Conservation (phyloP, 768 basidiomycete genomes). For the Tephrocybe sp. region DNA sequence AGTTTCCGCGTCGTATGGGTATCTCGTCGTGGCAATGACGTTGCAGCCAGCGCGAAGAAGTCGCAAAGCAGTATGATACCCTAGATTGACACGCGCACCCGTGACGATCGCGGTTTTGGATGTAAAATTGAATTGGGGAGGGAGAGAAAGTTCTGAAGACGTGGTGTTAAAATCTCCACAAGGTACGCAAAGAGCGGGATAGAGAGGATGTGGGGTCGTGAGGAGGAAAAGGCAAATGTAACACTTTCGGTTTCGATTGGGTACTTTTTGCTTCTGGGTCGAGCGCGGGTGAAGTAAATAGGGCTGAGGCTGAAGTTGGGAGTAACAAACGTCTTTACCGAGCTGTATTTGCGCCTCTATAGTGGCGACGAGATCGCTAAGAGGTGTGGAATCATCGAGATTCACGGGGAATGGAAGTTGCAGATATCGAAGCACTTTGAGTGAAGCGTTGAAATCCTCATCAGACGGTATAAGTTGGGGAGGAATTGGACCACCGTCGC, state of each 20-base stretch:
- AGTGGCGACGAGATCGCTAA: constrained; percentile 17
- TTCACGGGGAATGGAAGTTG: constrained; percentile 21
- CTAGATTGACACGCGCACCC: constrained; percentile 34
- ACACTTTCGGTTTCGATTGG: constrained; percentile 13
- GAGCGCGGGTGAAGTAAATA: not conserved
- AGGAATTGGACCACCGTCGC: constrained; percentile 13
- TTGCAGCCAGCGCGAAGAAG: constrained; percentile 30
- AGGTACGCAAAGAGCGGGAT: not conserved
- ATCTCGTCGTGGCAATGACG: constrained; percentile 30
- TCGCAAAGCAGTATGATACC: constrained; percentile 29
- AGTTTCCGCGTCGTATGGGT: constrained; percentile 31
- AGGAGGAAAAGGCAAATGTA: constrained; percentile 28
- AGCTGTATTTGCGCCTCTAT: constrained; percentile 22
- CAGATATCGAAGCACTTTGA: constrained; percentile 27
- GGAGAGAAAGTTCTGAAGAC: constrained; percentile 26
- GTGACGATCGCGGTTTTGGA: constrained; percentile 31
- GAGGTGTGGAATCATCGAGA: constrained; percentile 13
- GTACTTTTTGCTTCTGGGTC: not conserved
- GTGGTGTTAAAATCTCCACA: constrained; percentile 26
- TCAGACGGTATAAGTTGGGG: constrained; percentile 24
- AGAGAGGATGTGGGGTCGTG: constrained; percentile 15
- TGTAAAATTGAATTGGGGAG: constrained; percentile 22
- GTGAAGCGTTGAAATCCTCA: constrained; percentile 23
- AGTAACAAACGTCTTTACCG: constrained; percentile 13
- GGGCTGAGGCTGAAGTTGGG: constrained; percentile 3